A percentile compares a stretch with the other conserved stretches of the same genome.
Conservation (phyloP, 75 land plant species). For the Sequoia sempervirens region DNA sequence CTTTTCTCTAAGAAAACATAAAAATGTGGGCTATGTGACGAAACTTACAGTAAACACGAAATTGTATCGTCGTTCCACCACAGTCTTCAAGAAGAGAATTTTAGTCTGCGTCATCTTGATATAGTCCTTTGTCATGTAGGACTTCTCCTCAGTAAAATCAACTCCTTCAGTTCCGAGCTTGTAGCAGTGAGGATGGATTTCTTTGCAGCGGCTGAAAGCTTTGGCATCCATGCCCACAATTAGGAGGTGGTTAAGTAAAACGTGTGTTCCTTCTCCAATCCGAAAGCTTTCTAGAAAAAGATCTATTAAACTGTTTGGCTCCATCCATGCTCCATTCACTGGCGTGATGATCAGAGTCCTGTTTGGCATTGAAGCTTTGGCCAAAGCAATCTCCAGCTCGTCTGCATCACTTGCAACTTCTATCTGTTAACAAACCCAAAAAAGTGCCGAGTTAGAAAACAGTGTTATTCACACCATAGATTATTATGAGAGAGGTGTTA, state of each 20-base stretch:
- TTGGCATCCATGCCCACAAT: not conserved
- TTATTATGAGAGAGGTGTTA: not conserved
- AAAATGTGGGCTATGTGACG: not conserved
- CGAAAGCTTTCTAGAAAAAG: too few species aligned
- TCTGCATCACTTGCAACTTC: conserved; percentile 12
- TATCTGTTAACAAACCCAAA: not conserved
- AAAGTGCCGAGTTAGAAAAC: not conserved
- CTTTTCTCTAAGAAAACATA: too few species aligned
- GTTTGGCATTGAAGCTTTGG: conserved; percentile 33
- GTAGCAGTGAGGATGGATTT: too few species aligned
- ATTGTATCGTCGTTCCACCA: not conserved
- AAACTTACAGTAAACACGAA: not conserved
- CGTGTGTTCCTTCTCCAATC: too few species aligned
- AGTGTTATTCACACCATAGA: not conserved
- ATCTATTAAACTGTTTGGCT: too few species aligned
- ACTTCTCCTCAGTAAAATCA: too few species aligned
- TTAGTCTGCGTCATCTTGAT: too few species aligned
- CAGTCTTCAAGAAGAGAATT: too few species aligned
- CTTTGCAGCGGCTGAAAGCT: not conserved
- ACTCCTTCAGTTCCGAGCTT: not conserved
- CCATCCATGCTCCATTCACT: too few species aligned
- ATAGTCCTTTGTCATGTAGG: too few species aligned
- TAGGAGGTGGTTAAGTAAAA: not conserved
- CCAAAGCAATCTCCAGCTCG: conserved; percentile 25
- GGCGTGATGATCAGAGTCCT: conserved; percentile 25